Evolutionary conservation across 2,329 filamentous ascomycete species (phyloP), one percentile per base, ranked within the genome.

Genomic region (Phaeoacremonium minimum): DNA sequence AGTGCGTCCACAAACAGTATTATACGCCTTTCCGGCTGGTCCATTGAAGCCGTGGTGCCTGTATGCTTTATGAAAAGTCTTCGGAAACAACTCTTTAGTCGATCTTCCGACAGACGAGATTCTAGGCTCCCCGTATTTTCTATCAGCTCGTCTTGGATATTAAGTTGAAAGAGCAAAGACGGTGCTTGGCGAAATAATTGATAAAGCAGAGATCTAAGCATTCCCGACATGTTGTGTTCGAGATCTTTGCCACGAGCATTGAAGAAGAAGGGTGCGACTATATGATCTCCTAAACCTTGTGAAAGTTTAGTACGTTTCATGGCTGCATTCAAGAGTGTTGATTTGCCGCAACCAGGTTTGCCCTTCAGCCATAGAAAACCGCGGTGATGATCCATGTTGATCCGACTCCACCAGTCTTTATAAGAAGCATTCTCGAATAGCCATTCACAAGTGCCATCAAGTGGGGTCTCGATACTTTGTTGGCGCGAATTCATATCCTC

Each of bases 1-100:
- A 47, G 28, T 4, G 36, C 43, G 28, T 47, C 43, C 13, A 47
- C 37, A 28, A 46, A 46, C n/a, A n/a, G n/a, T n/a, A n/a, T n/a
- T n/a, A n/a, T n/a, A n/a, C n/a, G n/a, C n/a, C n/a, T n/a, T n/a
- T n/a, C n/a, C n/a, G n/a, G n/a, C n/a, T n/a, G n/a, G n/a, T n/a
- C n/a, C 11, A 47, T 41, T 6, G 35, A 12, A 1, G 28, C 30
- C 14, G 22, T 9, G n/a, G 22, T n/a, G 22, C 9, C n/a, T 9
- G 22, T 26, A 26, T 26, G 22, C 22, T 9, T 9, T 9, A n/a
- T n/a, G n/a, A 26, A 26, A 3, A 26, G 9, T n/a, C n/a, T n/a
- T 26, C 22, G 9, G 22, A 26, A 26, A n/a, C 22, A 26, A n/a
- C 22, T 26, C 9, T 9, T 9, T 9, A 9, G 9, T 9, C 22